A percentile compares a stretch with the other conserved stretches of the same genome.
phyloP scores from a whole-genome alignment of 352 stramenopile genomes.

The Paralagenidium karlingii region DNA sequence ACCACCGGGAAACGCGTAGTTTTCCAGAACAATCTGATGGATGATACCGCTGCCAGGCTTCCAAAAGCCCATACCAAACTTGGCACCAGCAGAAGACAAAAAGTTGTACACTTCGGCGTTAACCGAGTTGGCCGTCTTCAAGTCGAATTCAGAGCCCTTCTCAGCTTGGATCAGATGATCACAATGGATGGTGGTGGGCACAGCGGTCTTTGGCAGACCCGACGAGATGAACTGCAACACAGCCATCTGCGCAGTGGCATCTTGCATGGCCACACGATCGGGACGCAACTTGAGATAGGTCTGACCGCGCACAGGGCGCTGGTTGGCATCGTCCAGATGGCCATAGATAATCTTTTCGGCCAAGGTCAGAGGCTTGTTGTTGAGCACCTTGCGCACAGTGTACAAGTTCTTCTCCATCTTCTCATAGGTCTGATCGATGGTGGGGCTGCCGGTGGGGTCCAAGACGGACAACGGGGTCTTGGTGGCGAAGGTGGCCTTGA shows the following conservation, averaged over 20 bases:
- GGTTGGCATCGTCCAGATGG: slow-evolving; percentile 84
- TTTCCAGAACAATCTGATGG: slow-evolving; percentile 91
- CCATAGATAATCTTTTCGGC: slow-evolving; percentile 93
- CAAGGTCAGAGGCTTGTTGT: slow-evolving; percentile 85
- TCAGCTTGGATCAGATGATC: slow-evolving; percentile 92
- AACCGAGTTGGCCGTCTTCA: slow-evolving; percentile 80
- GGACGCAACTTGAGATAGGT: slow-evolving; percentile 90
- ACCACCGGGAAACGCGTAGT: slow-evolving; percentile 91
- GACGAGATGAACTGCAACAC: slow-evolving; percentile 94
- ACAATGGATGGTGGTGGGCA: slow-evolving; percentile 90
- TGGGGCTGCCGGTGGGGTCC: slow-evolving; percentile 84
- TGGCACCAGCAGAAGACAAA: slow-evolving; percentile 81
- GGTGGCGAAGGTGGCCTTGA: slow-evolving; percentile 57
- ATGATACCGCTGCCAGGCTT: slow-evolving; percentile 90
- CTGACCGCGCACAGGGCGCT: slow-evolving; percentile 73
- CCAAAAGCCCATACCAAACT: slow-evolving; percentile 93
- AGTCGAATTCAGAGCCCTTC: slow-evolving; percentile 80
- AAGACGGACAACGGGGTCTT: slow-evolving; percentile 79
- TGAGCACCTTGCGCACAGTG: slow-evolving; percentile 81
- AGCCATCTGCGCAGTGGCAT: slow-evolving; percentile 90
- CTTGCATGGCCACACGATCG: slow-evolving; percentile 91
- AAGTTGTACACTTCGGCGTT: slow-evolving; percentile 93
- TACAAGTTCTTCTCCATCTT: slow-evolving; percentile 87
- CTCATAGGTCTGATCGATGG: slow-evolving; percentile 87
- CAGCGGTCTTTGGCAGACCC: slow-evolving; percentile 85